Evolutionary conservation across 2,329 filamentous ascomycete genomes (phyloP).

Genomic region (Pseudogymnoascus sp.): DNA sequence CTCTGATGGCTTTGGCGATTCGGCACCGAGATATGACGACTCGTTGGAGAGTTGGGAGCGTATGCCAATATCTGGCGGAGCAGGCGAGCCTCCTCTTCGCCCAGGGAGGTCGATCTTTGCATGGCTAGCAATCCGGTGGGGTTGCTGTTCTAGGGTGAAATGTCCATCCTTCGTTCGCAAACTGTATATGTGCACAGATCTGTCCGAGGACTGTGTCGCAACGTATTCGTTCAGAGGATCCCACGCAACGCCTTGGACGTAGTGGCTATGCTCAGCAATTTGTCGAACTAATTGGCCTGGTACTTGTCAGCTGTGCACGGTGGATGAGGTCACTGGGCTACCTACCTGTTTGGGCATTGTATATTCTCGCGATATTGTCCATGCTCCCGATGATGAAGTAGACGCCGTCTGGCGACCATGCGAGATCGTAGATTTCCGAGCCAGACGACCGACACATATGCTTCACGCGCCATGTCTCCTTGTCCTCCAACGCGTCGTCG

Average conservation of each 20-base stretch:
- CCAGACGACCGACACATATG: slow-evolving; percentile 95
- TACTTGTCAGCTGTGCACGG: slow-evolving; percentile 14
- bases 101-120: slow-evolving; percentile 83
- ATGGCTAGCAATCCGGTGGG: slow-evolving; percentile 72
- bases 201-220: slow-evolving; percentile 94
- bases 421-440: slow-evolving; percentile 94
- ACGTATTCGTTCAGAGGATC: slow-evolving; percentile 97
- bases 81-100: slow-evolving; percentile 78
- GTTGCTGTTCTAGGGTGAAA: slow-evolving; percentile 65
- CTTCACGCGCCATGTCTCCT: slow-evolving; percentile 93
- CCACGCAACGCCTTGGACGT: slow-evolving; percentile 97
- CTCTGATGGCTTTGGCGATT: slow-evolving; percentile 81
- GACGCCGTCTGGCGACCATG: slow-evolving; percentile 94
- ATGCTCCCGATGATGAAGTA: slow-evolving; percentile 99
- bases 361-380: slow-evolving; percentile 97
- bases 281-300: slow-evolving; percentile 66
- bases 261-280: slow-evolving; percentile 95
- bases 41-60: slow-evolving; percentile 56
- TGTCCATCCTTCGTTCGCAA: slow-evolving; percentile 94
- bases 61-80: slow-evolving; percentile 71
- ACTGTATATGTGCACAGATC: slow-evolving; percentile 95
- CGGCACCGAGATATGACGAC: slow-evolving; percentile 46
- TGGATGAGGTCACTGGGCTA: slow-evolving; percentile 15
- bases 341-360: slow-evolving; percentile 83
- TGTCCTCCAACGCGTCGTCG: slow-evolving; percentile 81